Evolutionary conservation across 441 rosid species (phyloP).

Genomic region (Syzygium malaccense): DNA sequence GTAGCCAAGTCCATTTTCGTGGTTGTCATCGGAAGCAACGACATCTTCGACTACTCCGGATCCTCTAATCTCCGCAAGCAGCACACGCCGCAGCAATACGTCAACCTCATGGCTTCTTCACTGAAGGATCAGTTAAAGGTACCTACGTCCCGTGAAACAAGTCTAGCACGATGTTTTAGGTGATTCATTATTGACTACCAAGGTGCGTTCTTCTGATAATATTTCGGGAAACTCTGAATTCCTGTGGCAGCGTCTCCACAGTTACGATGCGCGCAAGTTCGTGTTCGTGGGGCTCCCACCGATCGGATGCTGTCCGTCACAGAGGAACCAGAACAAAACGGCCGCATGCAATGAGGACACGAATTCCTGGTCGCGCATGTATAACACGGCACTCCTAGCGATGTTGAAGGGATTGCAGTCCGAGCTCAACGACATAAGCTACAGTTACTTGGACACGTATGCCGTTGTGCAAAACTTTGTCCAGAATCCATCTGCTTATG

Average conservation of each 20-base stretch:
- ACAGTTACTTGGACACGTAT: slow-evolving; percentile 49
- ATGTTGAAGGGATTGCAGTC: slow-evolving; percentile 35
- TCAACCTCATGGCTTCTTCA: neutral
- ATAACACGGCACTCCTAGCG: slow-evolving; percentile 30
- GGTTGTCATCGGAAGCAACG: slow-evolving; percentile 1
- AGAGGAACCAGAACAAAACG: slow-evolving; percentile 30
- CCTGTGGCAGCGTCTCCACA: slow-evolving; percentile 38
- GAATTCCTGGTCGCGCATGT: slow-evolving; percentile 30
- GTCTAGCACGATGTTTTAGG: neutral
- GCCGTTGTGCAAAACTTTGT: slow-evolving; percentile 24
- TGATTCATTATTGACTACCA: neutral
- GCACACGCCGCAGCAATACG: neutral
- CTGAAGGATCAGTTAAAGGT: neutral
- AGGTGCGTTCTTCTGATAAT: neutral
- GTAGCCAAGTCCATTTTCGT: slow-evolving; percentile 3
- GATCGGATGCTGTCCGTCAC: slow-evolving; percentile 58
- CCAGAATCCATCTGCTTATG: slow-evolving; percentile 39
- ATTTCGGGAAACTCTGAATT: neutral
- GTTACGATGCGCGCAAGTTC: slow-evolving; percentile 49
- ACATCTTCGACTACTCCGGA: slow-evolving; percentile 2
- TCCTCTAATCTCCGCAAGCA: neutral
- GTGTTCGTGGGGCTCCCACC: slow-evolving; percentile 32
- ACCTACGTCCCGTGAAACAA: neutral
- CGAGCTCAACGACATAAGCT: slow-evolving; percentile 32
- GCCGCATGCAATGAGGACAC: slow-evolving; percentile 37